phyloP scores from a whole-genome alignment of 2,329 filamentous ascomycete species.

The Trichophyton equinum region DNA sequence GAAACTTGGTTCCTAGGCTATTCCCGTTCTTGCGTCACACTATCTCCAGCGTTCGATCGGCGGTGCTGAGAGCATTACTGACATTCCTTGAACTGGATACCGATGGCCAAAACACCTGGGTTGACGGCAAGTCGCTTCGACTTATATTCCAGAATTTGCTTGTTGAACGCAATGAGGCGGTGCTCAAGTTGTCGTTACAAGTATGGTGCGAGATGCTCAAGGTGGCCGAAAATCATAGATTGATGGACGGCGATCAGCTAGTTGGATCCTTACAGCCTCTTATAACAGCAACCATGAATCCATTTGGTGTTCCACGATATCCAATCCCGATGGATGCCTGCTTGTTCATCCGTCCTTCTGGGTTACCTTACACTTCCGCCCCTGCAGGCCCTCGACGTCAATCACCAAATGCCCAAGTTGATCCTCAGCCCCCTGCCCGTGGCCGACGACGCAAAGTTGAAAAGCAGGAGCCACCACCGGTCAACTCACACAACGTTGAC shows the following conservation, averaged over 20 bases:
- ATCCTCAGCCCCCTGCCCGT: slow-evolving; percentile 41
- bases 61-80: slow-evolving; percentile 79
- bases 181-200: slow-evolving; percentile 69
- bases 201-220: slow-evolving; percentile 72
- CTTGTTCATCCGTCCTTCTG: slow-evolving; percentile 87
- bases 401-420: slow-evolving; percentile 31
- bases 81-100: slow-evolving; percentile 85
- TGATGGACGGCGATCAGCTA: slow-evolving; percentile 56
- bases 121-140: slow-evolving; percentile 76
- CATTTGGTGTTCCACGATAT: slow-evolving; percentile 80
- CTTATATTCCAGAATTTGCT: slow-evolving; percentile 91
- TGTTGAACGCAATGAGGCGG: slow-evolving; percentile 77
- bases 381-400: slow-evolving; percentile 24
- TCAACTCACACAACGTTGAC: slow-evolving; percentile 84
- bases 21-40: slow-evolving; percentile 96
- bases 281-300: slow-evolving; percentile 72
- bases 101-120: slow-evolving; percentile 72
- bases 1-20: slow-evolving; percentile 77
- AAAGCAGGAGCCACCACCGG: slow-evolving; percentile 60
- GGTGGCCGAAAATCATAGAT: slow-evolving; percentile 48
- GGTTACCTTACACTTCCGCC: slow-evolving; percentile 57
- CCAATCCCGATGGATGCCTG: slow-evolving; percentile 83
- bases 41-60: slow-evolving; percentile 86
- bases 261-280: slow-evolving; percentile 64
- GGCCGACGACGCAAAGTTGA: slow-evolving; percentile 73